phyloP scores from a whole-genome alignment of 345 rosid genomes.

The Euclidium syriacum region DNA sequence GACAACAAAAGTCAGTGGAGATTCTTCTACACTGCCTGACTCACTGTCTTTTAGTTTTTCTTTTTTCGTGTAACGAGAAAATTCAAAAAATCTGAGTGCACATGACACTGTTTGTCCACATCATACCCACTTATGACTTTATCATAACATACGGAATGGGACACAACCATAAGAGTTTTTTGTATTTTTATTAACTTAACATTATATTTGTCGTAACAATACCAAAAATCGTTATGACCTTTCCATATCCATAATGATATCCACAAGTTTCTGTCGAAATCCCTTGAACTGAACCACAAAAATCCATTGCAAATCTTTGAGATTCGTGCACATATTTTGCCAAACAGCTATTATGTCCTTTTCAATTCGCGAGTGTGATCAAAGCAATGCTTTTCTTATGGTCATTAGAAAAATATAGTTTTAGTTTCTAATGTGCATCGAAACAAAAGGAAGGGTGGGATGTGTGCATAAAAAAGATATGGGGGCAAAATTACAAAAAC shows the following conservation, averaged over 20 bases:
- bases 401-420: not conserved
- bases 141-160: constrained; percentile 20
- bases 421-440: not conserved
- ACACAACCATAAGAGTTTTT: constrained; percentile 14
- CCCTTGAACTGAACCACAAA: not conserved
- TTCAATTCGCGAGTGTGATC: constrained; percentile 10
- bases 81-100: constrained; percentile 25
- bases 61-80: not conserved
- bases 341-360: constrained; percentile 7
- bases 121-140: constrained; percentile 24
- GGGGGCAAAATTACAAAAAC: constrained; percentile 16
- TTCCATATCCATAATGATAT: not conserved
- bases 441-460: constrained; percentile 10
- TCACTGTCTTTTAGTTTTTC: not conserved
- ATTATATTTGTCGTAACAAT: constrained; percentile 9
- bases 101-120: constrained; percentile 30
- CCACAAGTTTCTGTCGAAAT: not conserved
- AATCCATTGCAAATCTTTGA: constrained; percentile 1
- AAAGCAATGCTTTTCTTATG: not conserved
- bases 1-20: constrained; percentile 7
- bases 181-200: constrained; percentile 10
- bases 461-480: constrained; percentile 1
- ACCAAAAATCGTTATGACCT: constrained; percentile 7
- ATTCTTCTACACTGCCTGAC: constrained; percentile 17
- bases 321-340: constrained; percentile 16